These are phyloP conservation scores for Spiromastix sp. DNA, from an alignment of 2,329 filamentous ascomycete genomes.

Conservation along the genomic window DNA sequence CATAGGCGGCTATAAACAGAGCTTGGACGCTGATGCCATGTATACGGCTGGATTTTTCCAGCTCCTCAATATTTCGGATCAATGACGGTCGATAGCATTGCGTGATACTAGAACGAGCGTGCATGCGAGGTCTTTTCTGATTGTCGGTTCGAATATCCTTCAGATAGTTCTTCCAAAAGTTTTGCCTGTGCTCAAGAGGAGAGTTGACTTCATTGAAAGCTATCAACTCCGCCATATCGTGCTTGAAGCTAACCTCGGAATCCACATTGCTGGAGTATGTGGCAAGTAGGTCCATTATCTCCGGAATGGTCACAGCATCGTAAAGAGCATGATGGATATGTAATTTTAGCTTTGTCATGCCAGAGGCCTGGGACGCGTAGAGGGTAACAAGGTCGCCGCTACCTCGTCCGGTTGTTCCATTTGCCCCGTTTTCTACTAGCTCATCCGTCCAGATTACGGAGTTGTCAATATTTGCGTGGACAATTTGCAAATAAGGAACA, in stretches of 20 bases:
- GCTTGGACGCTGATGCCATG: constrained; percentile 60
- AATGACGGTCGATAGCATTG: constrained; percentile 39
- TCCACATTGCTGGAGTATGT: constrained; percentile 27
- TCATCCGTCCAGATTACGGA: constrained; percentile 22
- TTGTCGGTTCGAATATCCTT: neutral
- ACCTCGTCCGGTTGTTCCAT: constrained; percentile 9
- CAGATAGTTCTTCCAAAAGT: constrained; percentile 38
- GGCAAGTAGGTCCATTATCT: constrained; percentile 47
- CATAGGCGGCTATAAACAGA: constrained; percentile 63
- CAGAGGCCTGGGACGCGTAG: constrained; percentile 20
- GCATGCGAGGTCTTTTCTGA: neutral
- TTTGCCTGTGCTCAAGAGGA: constrained; percentile 20
- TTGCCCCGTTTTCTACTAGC: constrained; percentile 13
- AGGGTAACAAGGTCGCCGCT: constrained; percentile 22
- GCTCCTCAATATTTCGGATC: constrained; percentile 26
- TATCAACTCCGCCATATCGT: constrained; percentile 34
- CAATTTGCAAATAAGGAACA: constrained; percentile 53
- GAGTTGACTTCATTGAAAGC: constrained; percentile 21
- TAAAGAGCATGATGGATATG: constrained; percentile 80
- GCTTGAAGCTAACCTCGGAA: constrained; percentile 10
- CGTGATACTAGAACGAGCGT: constrained; percentile 1
- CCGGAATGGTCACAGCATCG: constrained; percentile 67
- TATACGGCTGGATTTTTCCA: constrained; percentile 36
- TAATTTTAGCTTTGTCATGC: constrained; percentile 35
- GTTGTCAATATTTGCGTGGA: constrained; percentile 36